These are phyloP conservation scores for Whalleya microplaca DNA, from an alignment of 2,329 filamentous ascomycete species.

Conservation along the genomic window DNA sequence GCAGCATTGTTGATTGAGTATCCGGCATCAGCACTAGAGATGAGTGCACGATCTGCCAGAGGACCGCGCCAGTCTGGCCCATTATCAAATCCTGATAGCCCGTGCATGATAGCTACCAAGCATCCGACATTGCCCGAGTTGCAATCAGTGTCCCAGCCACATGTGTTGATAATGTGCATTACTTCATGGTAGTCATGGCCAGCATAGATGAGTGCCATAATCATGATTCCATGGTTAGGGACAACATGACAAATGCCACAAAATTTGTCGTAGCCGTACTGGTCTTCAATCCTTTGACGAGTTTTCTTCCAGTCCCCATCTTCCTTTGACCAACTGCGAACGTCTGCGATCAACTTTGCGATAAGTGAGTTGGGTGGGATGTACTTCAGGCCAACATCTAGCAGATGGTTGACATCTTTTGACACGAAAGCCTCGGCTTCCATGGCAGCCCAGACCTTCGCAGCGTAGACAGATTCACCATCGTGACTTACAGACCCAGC, in stretches of 20 bases:
- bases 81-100: constrained; percentile 33
- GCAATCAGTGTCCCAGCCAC: constrained; percentile 45
- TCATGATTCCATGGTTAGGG: constrained; percentile 41
- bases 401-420: constrained; percentile 37
- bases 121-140: constrained; percentile 44
- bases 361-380: constrained; percentile 37
- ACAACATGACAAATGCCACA: constrained; percentile 39
- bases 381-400: constrained; percentile 36
- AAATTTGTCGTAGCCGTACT: constrained; percentile 40
- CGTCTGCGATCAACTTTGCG: constrained; percentile 32
- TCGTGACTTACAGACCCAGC: constrained; percentile 44
- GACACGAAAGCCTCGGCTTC: constrained; percentile 43
- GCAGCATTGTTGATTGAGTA: constrained; percentile 43
- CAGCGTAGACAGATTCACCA: constrained; percentile 42
- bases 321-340: constrained; percentile 35
- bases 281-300: constrained; percentile 40
- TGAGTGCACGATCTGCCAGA: constrained; percentile 39
- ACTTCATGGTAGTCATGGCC: constrained; percentile 37
- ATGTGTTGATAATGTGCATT: constrained; percentile 42
- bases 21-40: constrained; percentile 42
- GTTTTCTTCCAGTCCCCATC: constrained; percentile 39
- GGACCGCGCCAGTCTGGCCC: constrained; percentile 40
- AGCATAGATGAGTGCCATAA: constrained; percentile 38
- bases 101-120: constrained; percentile 41
- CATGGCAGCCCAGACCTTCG: constrained; percentile 44